Conservation (phyloP, 208 protist genomes). For the Trypanosoma avium region DNA sequence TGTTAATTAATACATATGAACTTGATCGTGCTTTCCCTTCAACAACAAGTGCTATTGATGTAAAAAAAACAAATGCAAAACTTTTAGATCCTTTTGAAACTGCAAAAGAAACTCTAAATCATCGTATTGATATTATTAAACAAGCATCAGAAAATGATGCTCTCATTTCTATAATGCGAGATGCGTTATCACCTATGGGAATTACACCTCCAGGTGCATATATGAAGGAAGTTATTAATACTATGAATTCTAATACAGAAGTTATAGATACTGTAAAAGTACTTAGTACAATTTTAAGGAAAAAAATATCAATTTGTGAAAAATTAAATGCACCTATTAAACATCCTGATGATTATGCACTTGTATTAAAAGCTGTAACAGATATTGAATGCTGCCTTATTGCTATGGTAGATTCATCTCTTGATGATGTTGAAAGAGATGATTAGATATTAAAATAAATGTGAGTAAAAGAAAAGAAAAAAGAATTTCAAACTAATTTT, state of each 20-base stretch:
- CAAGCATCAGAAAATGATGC: slow-evolving; percentile 44
- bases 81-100: slow-evolving; percentile 76
- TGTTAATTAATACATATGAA: slow-evolving; percentile 74
- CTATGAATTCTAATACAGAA: slow-evolving; percentile 52
- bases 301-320: slow-evolving; percentile 63
- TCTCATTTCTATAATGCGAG: slow-evolving; percentile 53
- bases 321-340: slow-evolving; percentile 48
- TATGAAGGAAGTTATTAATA: slow-evolving; percentile 78
- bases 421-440: background rate
- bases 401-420: slow-evolving; percentile 35
- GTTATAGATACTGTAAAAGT: slow-evolving; percentile 54
- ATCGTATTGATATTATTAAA: slow-evolving; percentile 52
- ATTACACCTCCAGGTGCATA: slow-evolving; percentile 68
- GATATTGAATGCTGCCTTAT: slow-evolving; percentile 88
- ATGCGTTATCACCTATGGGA: slow-evolving; percentile 65
- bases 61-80: slow-evolving; percentile 42
- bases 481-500: background rate
- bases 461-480: background rate
- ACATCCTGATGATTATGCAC: slow-evolving; percentile 77
- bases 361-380: slow-evolving; percentile 83
- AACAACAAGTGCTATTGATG: slow-evolving; percentile 75
- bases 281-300: slow-evolving; percentile 37
- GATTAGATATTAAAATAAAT: background rate
- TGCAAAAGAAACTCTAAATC: slow-evolving; percentile 58
- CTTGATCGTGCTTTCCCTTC: slow-evolving; percentile 82